These are phyloP conservation scores for Dendryphion nanum DNA, from an alignment of 2,329 filamentous ascomycete species.

Conservation along the genomic window DNA sequence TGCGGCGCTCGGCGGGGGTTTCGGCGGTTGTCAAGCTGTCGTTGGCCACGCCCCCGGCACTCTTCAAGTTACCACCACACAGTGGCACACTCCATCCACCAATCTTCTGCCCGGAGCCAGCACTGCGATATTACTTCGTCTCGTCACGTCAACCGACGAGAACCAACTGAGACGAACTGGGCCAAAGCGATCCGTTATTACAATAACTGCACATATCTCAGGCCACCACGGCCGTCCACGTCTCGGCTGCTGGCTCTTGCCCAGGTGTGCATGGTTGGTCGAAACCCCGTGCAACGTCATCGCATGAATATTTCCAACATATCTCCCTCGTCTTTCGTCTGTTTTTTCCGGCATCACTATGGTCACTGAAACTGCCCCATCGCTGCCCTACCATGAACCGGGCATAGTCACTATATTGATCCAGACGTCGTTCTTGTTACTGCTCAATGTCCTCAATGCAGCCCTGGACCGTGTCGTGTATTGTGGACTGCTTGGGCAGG, in stretches of 20 bases:
- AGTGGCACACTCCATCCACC: constrained; percentile 1
- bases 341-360: constrained; percentile 18
- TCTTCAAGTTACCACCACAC: no score
- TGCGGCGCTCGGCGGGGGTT: constrained; percentile 2
- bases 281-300: no score
- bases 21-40: constrained; percentile 14
- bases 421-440: constrained; percentile 60
- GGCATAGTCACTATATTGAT: constrained; percentile 59
- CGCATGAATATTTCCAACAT: no score
- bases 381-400: constrained; percentile 62
- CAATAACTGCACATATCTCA: no score
- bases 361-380: constrained; percentile 22
- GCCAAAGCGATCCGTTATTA: no score
- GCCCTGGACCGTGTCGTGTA: constrained; percentile 61
- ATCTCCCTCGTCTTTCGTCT: constrained; percentile 4
- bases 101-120: neutral
- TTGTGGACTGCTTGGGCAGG: constrained; percentile 70
- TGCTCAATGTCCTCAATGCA: constrained; percentile 59
- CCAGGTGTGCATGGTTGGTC: no score
- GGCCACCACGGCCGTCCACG: no score
- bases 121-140: no score
- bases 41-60: constrained; percentile 6
- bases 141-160: no score
- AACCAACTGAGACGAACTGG: no score
- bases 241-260: no score